Evolutionary conservation across 2,329 filamentous ascomycete species (phyloP).

Genomic region (Aspergillus puulaauensis): DNA sequence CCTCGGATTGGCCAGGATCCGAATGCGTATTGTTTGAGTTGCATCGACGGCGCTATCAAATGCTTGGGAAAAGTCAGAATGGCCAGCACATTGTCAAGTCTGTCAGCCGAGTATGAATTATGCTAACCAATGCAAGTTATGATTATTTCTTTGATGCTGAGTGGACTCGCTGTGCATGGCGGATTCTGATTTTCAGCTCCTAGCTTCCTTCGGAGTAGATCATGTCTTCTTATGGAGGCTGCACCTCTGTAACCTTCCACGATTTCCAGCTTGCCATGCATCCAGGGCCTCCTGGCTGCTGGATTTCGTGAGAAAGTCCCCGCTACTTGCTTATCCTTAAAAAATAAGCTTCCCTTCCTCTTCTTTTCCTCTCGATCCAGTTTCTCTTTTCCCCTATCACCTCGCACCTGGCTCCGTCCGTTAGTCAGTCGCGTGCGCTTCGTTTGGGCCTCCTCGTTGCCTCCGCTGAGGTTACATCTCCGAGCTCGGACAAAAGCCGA

Average conservation of each 20-base stretch:
- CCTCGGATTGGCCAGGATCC: too few species aligned
- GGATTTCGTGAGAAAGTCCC: neutral
- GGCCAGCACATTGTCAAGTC: neutral
- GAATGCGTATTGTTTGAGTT: too few species aligned
- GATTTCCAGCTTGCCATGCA: neutral
- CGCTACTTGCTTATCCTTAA: neutral
- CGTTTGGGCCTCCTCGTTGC: neutral
- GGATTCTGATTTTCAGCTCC: neutral
- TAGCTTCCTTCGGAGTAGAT: neutral
- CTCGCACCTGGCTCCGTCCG: too few species aligned
- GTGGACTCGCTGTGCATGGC: neutral
- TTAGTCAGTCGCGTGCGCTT: neutral
- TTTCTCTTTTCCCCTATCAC: neutral
- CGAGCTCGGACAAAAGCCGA: slow-evolving; percentile 6
- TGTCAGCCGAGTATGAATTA: too few species aligned
- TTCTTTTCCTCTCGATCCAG: neutral
- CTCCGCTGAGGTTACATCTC: slow-evolving; percentile 1
- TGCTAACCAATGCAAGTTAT: too few species aligned
- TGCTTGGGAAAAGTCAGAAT: neutral
- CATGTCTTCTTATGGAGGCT: neutral
- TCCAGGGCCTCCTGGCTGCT: neutral
- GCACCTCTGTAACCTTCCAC: neutral
- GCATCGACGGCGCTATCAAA: neutral
- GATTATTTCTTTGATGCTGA: neutral
- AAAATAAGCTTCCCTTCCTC: neutral